phyloP scores from a whole-genome alignment of 805 yeast genomes.

The Maudiozyma barnettii region DNA sequence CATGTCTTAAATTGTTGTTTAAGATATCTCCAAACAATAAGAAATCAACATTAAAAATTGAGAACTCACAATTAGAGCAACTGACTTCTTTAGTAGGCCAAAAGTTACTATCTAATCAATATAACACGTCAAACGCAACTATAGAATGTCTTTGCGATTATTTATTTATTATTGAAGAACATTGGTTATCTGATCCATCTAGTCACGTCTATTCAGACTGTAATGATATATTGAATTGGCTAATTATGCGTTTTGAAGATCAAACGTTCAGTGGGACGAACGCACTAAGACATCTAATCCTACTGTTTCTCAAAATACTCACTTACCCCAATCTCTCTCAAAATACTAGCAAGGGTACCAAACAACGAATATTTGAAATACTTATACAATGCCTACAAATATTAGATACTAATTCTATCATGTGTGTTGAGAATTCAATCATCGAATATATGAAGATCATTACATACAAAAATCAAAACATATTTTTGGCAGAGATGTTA shows the following conservation, averaged over 20 bases:
- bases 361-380: conserved; percentile 20
- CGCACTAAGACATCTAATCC: conserved; percentile 27
- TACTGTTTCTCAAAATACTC: conserved; percentile 28
- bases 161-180: conserved; percentile 9
- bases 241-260: conserved; percentile 34
- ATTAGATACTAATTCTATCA: conserved; percentile 8
- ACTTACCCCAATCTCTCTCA: conserved; percentile 17
- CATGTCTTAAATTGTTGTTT: conserved; percentile 2
- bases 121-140: conserved; percentile 15
- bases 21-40: background rate
- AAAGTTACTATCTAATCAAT: conserved; percentile 13
- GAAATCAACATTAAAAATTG: background rate
- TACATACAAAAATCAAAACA: conserved; percentile 21
- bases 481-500: conserved; percentile 23
- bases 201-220: conserved; percentile 33
- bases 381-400: conserved; percentile 13
- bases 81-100: conserved; percentile 21
- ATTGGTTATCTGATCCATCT: conserved; percentile 22
- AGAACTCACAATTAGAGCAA: background rate
- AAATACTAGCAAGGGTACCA: conserved; percentile 17
- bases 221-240: conserved; percentile 40
- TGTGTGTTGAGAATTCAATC: conserved; percentile 6
- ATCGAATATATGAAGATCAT: conserved; percentile 15
- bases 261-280: conserved; percentile 33
- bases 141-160: conserved; percentile 12